Percentiles rank a stretch among this genome's conserved stretches.
These are phyloP conservation scores for Cyclostephanos tholiformis DNA, from an alignment of 108 stramenopile genomes.

Conservation along the genomic window DNA sequence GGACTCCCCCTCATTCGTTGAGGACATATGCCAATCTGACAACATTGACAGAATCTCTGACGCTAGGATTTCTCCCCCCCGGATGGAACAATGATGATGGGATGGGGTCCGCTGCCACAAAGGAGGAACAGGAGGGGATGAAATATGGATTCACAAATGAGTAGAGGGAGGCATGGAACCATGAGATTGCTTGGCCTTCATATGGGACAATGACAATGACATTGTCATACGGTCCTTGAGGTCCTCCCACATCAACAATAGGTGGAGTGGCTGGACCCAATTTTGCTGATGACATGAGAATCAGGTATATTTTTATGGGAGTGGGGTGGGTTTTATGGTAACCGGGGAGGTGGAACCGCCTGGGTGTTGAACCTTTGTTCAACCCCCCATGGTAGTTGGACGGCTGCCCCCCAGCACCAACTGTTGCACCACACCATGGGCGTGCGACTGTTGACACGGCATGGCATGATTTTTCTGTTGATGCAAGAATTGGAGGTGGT, in stretches of 20 bases:
- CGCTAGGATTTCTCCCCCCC: slow-evolving; percentile 8
- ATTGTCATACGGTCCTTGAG: not conserved
- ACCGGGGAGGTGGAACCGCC: no score
- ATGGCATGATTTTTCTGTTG: no score
- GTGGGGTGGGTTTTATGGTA: no score
- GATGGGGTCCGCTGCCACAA: slow-evolving; percentile 19
- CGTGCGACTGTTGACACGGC: no score
- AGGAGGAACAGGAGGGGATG: slow-evolving; percentile 63
- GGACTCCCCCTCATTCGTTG: not conserved
- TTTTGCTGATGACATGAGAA: no score
- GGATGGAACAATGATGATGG: slow-evolving; percentile 39
- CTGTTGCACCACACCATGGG: no score
- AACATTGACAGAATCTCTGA: not conserved
- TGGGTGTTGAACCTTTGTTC: no score
- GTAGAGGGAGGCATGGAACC: slow-evolving; percentile 69
- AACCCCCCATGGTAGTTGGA: no score
- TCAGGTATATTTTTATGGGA: no score
- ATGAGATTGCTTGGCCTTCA: not conserved
- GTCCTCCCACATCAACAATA: not conserved
- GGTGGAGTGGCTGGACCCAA: no score
- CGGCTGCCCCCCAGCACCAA: no score
- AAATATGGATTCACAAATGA: slow-evolving; percentile 67
- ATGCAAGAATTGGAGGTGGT: no score
- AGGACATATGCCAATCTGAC: not conserved
- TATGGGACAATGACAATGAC: not conserved